phyloP scores from a whole-genome alignment of 2,329 filamentous ascomycete genomes.

The Elsinoe perseae region DNA sequence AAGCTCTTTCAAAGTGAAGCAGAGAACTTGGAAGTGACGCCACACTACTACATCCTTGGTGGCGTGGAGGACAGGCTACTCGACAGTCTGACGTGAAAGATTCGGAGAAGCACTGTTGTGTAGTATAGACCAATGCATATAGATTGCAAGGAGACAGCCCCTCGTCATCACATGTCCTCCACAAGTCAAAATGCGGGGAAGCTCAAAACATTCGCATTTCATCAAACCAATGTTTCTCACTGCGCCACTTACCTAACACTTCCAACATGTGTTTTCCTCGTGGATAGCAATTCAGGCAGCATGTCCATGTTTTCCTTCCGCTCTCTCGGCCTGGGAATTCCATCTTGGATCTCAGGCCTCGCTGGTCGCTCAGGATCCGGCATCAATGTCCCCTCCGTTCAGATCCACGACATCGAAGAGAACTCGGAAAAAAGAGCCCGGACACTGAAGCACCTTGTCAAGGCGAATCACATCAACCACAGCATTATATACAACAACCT shows the following conservation, averaged over 20 bases:
- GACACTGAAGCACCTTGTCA: conserved; percentile 81
- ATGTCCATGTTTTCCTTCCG: conserved; percentile 20
- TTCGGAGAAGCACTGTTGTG: not conserved
- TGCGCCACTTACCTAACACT: not conserved
- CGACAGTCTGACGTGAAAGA: conserved; percentile 30
- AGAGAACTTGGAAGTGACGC: conserved; percentile 90
- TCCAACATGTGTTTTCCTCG: not conserved
- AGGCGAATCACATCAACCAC: conserved; percentile 86
- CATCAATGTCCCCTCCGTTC: conserved; percentile 55
- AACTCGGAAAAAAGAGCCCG: conserved; percentile 69
- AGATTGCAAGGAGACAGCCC: not conserved
- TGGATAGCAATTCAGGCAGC: not conserved
- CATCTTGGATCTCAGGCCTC: conserved; percentile 22
- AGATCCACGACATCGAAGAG: conserved; percentile 72
- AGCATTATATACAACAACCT: conserved; percentile 71
- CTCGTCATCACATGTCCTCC: not conserved
- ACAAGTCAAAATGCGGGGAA: conserved; percentile 15
- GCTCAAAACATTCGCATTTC: not conserved
- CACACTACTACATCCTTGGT: conserved; percentile 86
- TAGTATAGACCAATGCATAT: conserved; percentile 4
- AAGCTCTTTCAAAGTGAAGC: conserved; percentile 90
- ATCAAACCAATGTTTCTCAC: not conserved
- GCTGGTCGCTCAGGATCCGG: conserved; percentile 18
- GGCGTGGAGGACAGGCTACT: conserved; percentile 80
- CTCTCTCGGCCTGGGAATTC: conserved; percentile 19